Evolutionary conservation across 2,329 filamentous ascomycete species (phyloP), one percentile per base, ranked within the genome.

Genomic region (Raffaelea arxii): DNA sequence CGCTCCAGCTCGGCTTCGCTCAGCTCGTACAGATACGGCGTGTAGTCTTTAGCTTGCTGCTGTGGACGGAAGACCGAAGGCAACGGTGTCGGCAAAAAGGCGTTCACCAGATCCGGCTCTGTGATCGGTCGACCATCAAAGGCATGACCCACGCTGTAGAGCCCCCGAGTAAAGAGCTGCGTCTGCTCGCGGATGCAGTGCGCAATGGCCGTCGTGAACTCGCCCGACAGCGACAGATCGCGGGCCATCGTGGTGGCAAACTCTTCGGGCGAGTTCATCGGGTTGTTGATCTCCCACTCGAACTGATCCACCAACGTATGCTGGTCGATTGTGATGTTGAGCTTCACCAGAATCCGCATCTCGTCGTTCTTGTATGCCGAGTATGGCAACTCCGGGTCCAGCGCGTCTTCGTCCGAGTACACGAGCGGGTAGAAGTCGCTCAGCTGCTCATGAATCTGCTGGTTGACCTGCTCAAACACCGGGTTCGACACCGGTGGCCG

Each of bases 211-310:
- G 92, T 98, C 3, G 88, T 90, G 58, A 98, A 98, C 63, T 98
- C 92, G 53, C 92, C 92, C 1, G 87, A 88, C 18, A 98, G 75
- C 4, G 90, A 90, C 23, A 98, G 74, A 58, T 98, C 92, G 49
- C 81, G 79, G 0, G 90, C 82, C 87, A 97, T 94, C 60, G 82
- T 82, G 51, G 78, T 72, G 23, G 92, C 92, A 62, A 98, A 98
- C 48, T 94, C 88, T 65, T 98, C 92, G 3, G 92, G 89, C 0
- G 86, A 94, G 63, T 98, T 98, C 46, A 84, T 70, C 0, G 90
- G 85, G 62, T 95, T 94, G 65, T 97, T 97, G 61, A 97, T 89
- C 57, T 98, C 92, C 92, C 92, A 98, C 65, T 98, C 92, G 51
- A 98, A 97, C 62, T 97, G 92, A 59, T 98, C 92, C 30, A 96